phyloP scores from a whole-genome alignment of 345 rosid genomes.

The Microcos paniculata region DNA sequence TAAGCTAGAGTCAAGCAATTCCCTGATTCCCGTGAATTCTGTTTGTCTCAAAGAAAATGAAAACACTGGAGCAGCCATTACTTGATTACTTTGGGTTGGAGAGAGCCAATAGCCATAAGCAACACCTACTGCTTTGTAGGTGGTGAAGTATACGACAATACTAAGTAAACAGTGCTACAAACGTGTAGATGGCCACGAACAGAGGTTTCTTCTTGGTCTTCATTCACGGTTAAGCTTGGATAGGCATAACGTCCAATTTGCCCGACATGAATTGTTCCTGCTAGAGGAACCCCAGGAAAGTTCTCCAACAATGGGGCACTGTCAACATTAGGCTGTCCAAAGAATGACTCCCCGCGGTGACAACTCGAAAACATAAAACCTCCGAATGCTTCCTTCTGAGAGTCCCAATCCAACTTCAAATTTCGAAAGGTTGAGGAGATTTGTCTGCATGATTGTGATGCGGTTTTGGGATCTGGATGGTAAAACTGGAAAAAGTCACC shows the following conservation, averaged over 20 bases:
- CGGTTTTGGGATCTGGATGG: constrained; percentile 41
- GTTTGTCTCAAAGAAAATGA: neutral
- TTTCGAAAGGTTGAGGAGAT: constrained; percentile 38
- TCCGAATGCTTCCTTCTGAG: constrained; percentile 50
- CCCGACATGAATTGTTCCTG: constrained; percentile 66
- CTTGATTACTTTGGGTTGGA: neutral
- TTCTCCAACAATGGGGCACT: constrained; percentile 63
- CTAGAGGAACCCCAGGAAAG: constrained; percentile 55
- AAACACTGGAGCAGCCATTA: neutral
- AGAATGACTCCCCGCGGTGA: constrained; percentile 57
- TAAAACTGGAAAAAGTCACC: constrained; percentile 77
- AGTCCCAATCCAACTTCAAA: constrained; percentile 35
- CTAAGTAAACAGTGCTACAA: constrained; percentile 61
- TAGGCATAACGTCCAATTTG: constrained; percentile 67
- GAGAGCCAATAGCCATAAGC: neutral
- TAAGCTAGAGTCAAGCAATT: too few relatives aligned
- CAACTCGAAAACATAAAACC: constrained; percentile 60
- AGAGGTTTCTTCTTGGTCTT: constrained; percentile 25
- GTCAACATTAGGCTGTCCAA: constrained; percentile 40
- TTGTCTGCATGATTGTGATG: constrained; percentile 34
- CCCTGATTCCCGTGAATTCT: neutral
- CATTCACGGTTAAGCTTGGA: constrained; percentile 16
- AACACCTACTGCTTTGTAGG: constrained; percentile 8
- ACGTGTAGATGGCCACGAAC: constrained; percentile 43
- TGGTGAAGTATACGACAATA: constrained; percentile 45